phyloP scores from a whole-genome alignment of 1,284 basidiomycete species.

The Tylopilus sp. region DNA sequence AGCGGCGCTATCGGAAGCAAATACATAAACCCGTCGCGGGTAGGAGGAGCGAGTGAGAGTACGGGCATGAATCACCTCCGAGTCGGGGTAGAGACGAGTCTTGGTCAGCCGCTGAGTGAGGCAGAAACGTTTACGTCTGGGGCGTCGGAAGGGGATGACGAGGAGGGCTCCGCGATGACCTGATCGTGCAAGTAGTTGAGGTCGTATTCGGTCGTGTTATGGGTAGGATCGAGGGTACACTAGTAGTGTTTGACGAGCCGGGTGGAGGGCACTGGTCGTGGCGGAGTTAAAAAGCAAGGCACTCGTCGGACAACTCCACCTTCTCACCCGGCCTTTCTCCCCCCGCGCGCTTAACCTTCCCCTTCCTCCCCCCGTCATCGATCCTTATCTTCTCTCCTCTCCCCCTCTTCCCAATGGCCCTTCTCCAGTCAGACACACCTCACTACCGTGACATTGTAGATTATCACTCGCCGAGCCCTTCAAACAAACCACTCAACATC shows the following conservation, averaged over 20 bases:
- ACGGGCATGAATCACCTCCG: no score
- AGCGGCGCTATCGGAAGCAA: conserved; percentile 1
- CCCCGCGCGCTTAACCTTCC: conserved; percentile 22
- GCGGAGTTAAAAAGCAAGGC: conserved; percentile 30
- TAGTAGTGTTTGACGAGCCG: neutral
- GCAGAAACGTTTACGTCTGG: neutral
- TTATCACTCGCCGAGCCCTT: conserved; percentile 26
- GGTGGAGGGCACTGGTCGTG: conserved; percentile 5
- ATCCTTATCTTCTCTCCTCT: conserved; percentile 9
- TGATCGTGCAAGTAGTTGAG: no score
- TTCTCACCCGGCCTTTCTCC: conserved; percentile 30
- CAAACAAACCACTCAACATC: conserved; percentile 28
- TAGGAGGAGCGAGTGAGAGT: neutral
- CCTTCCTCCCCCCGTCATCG: conserved; percentile 5
- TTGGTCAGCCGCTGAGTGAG: conserved; percentile 3
- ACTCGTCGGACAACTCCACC: conserved; percentile 14
- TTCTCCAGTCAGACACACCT: conserved; percentile 24
- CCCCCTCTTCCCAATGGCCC: conserved; percentile 17
- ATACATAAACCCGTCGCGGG: conserved; percentile 9
- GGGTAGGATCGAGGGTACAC: no score
- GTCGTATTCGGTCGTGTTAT: no score
- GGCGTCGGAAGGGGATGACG: neutral
- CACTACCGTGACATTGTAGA: conserved; percentile 25
- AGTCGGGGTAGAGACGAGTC: neutral
- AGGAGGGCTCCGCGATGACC: neutral